A percentile compares a stretch with the other conserved stretches of the same genome.
These are phyloP conservation scores for Sugiyamaella marilandica DNA, from an alignment of 805 yeast species.

Conservation along the genomic window DNA sequence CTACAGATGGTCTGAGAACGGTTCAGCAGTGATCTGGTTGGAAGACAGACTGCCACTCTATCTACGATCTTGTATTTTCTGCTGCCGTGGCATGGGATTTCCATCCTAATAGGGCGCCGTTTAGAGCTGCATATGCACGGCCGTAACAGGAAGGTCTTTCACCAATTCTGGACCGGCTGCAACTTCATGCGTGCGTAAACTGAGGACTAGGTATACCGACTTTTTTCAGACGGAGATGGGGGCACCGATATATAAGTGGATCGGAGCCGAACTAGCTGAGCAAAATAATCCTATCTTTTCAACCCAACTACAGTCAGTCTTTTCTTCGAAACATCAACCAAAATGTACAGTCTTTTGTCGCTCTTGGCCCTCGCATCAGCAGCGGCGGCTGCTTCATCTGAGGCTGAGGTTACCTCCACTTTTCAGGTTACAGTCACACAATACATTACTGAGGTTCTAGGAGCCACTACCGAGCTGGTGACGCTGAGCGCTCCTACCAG, in stretches of 20 bases:
- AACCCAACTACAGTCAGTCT: background rate
- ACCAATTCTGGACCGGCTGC: background rate
- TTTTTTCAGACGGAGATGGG: background rate
- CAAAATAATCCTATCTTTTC: background rate
- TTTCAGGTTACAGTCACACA: background rate
- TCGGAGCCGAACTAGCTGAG: background rate
- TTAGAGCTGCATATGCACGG: background rate
- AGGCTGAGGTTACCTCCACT: constrained; percentile 1
- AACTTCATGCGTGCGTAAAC: constrained; percentile 1
- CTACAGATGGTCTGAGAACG: no score
- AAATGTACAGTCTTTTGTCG: background rate
- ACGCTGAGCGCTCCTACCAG: background rate
- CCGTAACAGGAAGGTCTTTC: background rate
- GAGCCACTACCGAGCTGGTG: background rate
- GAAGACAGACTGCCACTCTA: no score
- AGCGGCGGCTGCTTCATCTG: background rate
- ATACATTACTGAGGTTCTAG: background rate
- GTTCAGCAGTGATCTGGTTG: no score
- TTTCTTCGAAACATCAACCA: background rate
- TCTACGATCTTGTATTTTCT: no score
- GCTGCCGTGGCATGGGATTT: no score
- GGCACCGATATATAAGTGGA: constrained; percentile 1
- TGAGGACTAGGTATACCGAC: background rate
- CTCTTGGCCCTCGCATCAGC: background rate
- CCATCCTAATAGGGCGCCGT: background rate